phyloP scores from a whole-genome alignment of 441 rosid genomes.

The Gossypium lobatum region DNA sequence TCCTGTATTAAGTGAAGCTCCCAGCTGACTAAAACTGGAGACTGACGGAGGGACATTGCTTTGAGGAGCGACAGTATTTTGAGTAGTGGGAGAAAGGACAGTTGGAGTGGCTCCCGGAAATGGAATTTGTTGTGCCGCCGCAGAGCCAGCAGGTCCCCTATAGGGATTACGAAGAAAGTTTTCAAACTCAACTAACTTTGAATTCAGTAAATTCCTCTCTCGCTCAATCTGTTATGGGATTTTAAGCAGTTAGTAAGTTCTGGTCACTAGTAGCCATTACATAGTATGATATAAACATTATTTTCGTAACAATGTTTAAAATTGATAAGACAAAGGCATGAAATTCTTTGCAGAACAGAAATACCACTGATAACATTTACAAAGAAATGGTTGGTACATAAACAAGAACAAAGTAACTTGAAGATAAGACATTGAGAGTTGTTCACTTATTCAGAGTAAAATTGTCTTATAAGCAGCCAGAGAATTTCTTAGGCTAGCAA shows the following conservation, averaged over 20 bases:
- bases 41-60: not conserved
- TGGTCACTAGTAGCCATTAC: not conserved
- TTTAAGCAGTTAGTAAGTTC: not conserved
- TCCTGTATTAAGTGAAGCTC: slow-evolving; percentile 35
- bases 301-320: not conserved
- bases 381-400: not conserved
- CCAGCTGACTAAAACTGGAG: slow-evolving; percentile 51
- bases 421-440: not conserved
- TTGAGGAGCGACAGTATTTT: slow-evolving; percentile 36
- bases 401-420: not conserved
- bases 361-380: not conserved
- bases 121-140: slow-evolving; percentile 26
- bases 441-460: not conserved
- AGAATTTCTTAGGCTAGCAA: not conserved
- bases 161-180: slow-evolving; percentile 59
- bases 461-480: not conserved
- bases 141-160: slow-evolving; percentile 31
- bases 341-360: not conserved
- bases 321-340: not conserved
- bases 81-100: slow-evolving; percentile 33
- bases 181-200: slow-evolving; percentile 65
- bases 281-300: not conserved
- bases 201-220: slow-evolving; percentile 62
- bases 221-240: slow-evolving; percentile 57
- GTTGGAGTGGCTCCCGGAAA: slow-evolving; percentile 26